Percentiles rank a stretch among this genome's conserved stretches.
phyloP scores from a whole-genome alignment of 2,329 filamentous ascomycete species.

The Calonectria hongkongensis region DNA sequence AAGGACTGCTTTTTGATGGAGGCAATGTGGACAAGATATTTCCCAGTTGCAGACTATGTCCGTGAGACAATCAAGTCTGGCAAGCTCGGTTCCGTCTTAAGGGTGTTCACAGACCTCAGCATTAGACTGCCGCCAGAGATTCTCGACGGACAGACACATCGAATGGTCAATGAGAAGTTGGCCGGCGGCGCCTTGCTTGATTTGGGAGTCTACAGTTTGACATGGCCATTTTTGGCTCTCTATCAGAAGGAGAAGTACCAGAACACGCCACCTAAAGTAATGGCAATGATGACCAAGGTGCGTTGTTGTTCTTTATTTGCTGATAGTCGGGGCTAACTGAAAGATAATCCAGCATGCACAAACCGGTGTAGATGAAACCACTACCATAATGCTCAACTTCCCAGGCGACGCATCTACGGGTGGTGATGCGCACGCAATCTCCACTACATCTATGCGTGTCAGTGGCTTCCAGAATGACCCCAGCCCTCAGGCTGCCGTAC shows the following conservation, averaged over 20 bases:
- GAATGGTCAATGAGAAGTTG: slow-evolving; percentile 87
- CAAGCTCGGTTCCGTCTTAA: slow-evolving; percentile 75
- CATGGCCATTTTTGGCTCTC: slow-evolving; percentile 91
- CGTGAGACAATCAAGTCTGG: slow-evolving; percentile 75
- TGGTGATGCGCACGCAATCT: slow-evolving; percentile 80
- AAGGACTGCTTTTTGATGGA: slow-evolving; percentile 87
- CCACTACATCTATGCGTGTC: slow-evolving; percentile 76
- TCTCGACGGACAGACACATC: slow-evolving; percentile 68
- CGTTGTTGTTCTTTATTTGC: background rate
- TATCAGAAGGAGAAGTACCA: slow-evolving; percentile 72
- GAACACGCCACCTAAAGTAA: slow-evolving; percentile 77
- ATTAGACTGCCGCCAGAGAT: slow-evolving; percentile 23
- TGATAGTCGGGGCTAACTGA: background rate
- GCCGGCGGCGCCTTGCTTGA: slow-evolving; percentile 89
- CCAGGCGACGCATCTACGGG: slow-evolving; percentile 67
- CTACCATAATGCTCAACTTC: slow-evolving; percentile 84
- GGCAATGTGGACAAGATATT: slow-evolving; percentile 91
- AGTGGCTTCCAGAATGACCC: slow-evolving; percentile 72
- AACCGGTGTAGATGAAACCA: slow-evolving; percentile 86
- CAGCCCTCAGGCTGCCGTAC: slow-evolving; percentile 78
- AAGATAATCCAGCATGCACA: slow-evolving; percentile 9
- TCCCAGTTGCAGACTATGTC: slow-evolving; percentile 85
- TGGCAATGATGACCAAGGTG: slow-evolving; percentile 74
- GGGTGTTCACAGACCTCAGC: slow-evolving; percentile 62
- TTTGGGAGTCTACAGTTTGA: slow-evolving; percentile 89